These are phyloP conservation scores for Fusarium concolor DNA, from an alignment of 2,329 filamentous ascomycete genomes.

Conservation along the genomic window DNA sequence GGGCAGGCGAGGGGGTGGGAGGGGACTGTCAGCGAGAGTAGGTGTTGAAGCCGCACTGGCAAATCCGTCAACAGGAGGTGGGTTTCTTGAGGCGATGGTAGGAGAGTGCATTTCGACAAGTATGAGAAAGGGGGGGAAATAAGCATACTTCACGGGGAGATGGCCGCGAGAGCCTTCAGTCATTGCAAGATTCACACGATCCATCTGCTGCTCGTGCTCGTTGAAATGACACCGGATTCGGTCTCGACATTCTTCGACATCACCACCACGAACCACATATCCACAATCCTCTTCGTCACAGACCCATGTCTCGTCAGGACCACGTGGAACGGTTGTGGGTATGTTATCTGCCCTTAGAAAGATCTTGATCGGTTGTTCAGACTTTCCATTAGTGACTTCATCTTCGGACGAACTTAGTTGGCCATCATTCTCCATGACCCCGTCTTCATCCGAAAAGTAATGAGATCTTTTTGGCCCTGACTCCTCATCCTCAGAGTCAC, in stretches of 20 bases:
- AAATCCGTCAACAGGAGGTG: conserved; percentile 1
- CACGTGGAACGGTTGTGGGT: conserved; percentile 62
- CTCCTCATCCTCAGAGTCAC: conserved; percentile 53
- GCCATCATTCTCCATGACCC: conserved; percentile 49
- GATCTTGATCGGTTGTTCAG: conserved; percentile 53
- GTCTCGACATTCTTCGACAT: conserved; percentile 64
- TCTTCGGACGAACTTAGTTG: conserved; percentile 39
- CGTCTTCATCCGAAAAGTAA: conserved; percentile 49
- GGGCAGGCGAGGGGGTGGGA: conserved; percentile 1
- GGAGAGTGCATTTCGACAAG: conserved; percentile 43
- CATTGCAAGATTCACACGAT: conserved; percentile 64
- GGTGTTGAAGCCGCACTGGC: conserved; percentile 6
- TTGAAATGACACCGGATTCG: conserved; percentile 70
- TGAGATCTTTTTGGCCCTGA: conserved; percentile 53
- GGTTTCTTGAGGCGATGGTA: neutral
- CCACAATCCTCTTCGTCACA: conserved; percentile 74
- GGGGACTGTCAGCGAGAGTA: conserved; percentile 11
- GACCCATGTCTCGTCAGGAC: conserved; percentile 72
- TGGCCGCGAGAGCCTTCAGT: conserved; percentile 66
- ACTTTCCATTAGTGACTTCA: conserved; percentile 22
- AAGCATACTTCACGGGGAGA: conserved; percentile 67
- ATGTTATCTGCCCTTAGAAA: conserved; percentile 63
- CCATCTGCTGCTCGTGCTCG: conserved; percentile 67
- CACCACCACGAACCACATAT: conserved; percentile 72
- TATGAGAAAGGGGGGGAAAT: conserved; percentile 51